phyloP scores from a whole-genome alignment of 306 rosid species.

The Corylus heterophylla region DNA sequence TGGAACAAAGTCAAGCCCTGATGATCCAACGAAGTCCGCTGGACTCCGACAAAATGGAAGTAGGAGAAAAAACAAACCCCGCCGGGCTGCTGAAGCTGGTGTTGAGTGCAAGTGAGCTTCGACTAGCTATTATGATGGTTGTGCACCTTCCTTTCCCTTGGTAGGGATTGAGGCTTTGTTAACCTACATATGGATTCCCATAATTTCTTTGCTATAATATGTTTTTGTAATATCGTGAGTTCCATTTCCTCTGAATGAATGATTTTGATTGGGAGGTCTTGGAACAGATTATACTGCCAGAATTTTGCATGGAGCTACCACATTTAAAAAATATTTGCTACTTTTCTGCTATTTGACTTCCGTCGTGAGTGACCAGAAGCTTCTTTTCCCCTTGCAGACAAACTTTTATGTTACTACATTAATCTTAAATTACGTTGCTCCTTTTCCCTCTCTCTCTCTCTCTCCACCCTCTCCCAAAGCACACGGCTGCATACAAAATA shows the following conservation, averaged over 20 bases:
- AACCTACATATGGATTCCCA: constrained; percentile 15
- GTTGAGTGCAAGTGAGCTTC: constrained; percentile 68
- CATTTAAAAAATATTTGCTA: constrained; percentile 11
- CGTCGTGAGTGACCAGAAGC: not conserved
- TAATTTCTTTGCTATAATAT: constrained; percentile 1
- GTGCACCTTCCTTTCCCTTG: constrained; percentile 11
- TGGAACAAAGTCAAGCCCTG: constrained; percentile 40
- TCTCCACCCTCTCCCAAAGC: not conserved
- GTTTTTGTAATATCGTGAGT: constrained; percentile 5
- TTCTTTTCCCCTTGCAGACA: not conserved
- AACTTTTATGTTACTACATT: not conserved
- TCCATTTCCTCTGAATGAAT: constrained; percentile 9
- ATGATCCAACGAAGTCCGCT: constrained; percentile 50
- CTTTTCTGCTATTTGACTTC: not conserved
- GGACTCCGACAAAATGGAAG: constrained; percentile 85
- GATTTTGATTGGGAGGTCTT: constrained; percentile 21
- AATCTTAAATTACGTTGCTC: not conserved
- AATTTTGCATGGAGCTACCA: constrained; percentile 6
- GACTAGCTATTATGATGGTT: constrained; percentile 10
- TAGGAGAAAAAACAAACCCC: constrained; percentile 86
- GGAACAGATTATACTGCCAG: constrained; percentile 1
- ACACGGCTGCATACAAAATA: not conserved
- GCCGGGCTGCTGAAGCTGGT: constrained; percentile 90
- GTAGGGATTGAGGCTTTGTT: constrained; percentile 4
- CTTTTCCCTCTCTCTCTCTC: no score